Base-by-base conservation (phyloP, 257 asterid species). In the Ocimum tenuiflorum region DNA sequence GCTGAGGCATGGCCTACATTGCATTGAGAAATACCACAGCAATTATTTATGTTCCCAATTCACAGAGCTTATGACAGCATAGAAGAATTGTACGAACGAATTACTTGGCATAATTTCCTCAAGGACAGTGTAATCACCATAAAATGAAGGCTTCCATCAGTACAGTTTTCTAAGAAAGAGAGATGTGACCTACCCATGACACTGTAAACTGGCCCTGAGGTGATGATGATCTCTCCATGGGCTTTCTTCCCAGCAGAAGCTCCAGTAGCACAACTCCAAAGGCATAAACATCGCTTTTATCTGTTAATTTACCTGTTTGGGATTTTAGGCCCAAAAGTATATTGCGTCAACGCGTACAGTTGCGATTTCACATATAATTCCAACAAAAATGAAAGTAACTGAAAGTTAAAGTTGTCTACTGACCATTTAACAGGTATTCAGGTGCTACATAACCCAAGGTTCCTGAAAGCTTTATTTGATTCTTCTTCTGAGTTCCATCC, bases 401-500 rank as follows among this genome's bases (percentile, higher is more conserved):
- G 13, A 18, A 22, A 51, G n/a, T 3, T 3, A 35, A 49, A 65
- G 42, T 31, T 27, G 42, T 46, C 60, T 50, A 31, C 84, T 35
- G 69, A 87, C 95, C 95, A 64, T 87, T 85, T 76, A 87, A 76
- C 45, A 87, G 80, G 63, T 87, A 87, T 66, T 87, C 95, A 7
- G 95, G 95, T 52, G 95, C 95, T 18, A 87, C 92, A 78, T 87
- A 87, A 53, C 92, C 95, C 65, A 87, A 35, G 15, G 95, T 87
- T 66, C 95, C 95, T 38, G 95, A 87, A 46, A 81, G 82, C 86
- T 87, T 85, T 71, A 83, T 67, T 38, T 80, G 77, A 67, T 59
- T 82, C 48, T 69, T 87, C 69, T 76, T 85, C 56, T 80, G 82
- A 43, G 79, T 60, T 59, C 90, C 89, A 58, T 79, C 85, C 41